phyloP scores from a whole-genome alignment of 352 stramenopile genomes.

The Phytophthora palmivora region DNA sequence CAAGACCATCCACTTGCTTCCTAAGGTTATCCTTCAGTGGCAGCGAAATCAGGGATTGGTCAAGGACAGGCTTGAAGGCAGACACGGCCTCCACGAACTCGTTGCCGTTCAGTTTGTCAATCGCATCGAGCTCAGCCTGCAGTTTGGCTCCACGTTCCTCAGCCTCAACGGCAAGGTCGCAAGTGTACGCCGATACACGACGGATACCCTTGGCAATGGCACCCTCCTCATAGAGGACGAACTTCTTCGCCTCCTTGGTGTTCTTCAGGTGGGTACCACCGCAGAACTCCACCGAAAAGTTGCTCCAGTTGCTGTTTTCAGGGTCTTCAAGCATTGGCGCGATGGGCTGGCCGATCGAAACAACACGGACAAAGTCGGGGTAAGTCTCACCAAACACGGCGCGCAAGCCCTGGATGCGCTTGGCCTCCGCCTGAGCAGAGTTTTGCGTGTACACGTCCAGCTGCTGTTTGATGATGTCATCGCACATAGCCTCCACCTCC shows the following conservation, averaged over 20 bases:
- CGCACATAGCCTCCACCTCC: conserved; percentile 87
- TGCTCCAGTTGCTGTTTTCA: conserved; percentile 87
- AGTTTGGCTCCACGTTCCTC: conserved; percentile 87
- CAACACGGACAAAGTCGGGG: conserved; percentile 97
- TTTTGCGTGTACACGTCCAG: conserved; percentile 94
- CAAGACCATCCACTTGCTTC: conserved; percentile 76
- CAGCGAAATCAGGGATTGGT: conserved; percentile 89
- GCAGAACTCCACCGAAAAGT: conserved; percentile 99
- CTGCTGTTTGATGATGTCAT: conserved; percentile 89
- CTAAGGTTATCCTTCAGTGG: conserved; percentile 90
- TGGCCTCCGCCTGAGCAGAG: conserved; percentile 93
- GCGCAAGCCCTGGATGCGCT: conserved; percentile 95
- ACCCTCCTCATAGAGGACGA: conserved; percentile 97
- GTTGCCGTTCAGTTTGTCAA: conserved; percentile 72
- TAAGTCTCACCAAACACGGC: conserved; percentile 99
- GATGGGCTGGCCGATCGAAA: conserved; percentile 93
- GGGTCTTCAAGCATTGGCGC: conserved; percentile 85
- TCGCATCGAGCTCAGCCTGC: conserved; percentile 75
- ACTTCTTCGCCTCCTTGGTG: conserved; percentile 95
- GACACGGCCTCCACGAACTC: conserved; percentile 91
- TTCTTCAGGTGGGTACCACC: conserved; percentile 98
- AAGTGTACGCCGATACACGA: conserved; percentile 95
- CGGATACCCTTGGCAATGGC: conserved; percentile 98
- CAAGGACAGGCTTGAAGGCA: conserved; percentile 91
- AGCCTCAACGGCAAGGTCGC: conserved; percentile 86